Evolutionary conservation across 371 early-diverging fungal genomes (phyloP).

Genomic region (Sporodiniella umbellata): DNA sequence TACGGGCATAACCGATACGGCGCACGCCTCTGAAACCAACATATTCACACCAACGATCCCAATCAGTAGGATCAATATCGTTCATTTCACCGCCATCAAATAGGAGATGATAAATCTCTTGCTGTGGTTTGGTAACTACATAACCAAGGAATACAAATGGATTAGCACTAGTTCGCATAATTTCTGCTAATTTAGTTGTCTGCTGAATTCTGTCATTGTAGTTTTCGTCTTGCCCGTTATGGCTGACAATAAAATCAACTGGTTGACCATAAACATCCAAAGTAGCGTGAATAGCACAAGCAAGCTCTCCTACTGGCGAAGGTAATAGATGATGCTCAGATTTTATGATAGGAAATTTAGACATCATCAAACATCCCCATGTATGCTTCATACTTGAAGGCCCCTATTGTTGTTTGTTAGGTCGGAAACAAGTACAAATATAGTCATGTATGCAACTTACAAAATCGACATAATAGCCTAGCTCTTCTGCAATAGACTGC

Average conservation of each 20-base stretch:
- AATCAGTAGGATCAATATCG: slow-evolving; percentile 75
- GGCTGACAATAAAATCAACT: slow-evolving; percentile 81
- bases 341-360: slow-evolving; percentile 77
- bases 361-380: slow-evolving; percentile 84
- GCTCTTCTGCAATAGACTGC: slow-evolving; percentile 75
- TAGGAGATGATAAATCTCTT: slow-evolving; percentile 61
- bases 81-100: slow-evolving; percentile 68
- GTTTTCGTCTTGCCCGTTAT: slow-evolving; percentile 85
- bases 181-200: slow-evolving; percentile 75
- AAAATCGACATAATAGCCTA: slow-evolving; percentile 77
- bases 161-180: slow-evolving; percentile 69
- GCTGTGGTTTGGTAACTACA: slow-evolving; percentile 75
- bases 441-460: slow-evolving; percentile 24
- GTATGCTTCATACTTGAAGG: slow-evolving; percentile 84
- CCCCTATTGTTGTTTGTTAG: slow-evolving; percentile 28
- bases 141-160: slow-evolving; percentile 83
- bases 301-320: slow-evolving; percentile 80
- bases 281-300: slow-evolving; percentile 85
- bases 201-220: slow-evolving; percentile 73
- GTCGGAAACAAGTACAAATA: neutral
- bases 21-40: slow-evolving; percentile 77
- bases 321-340: slow-evolving; percentile 77
- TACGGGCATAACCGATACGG: slow-evolving; percentile 73
- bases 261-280: slow-evolving; percentile 77
- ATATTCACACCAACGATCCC: slow-evolving; percentile 87